Conservation (phyloP, 805 yeast species). For the Isabelozyma heimii region DNA sequence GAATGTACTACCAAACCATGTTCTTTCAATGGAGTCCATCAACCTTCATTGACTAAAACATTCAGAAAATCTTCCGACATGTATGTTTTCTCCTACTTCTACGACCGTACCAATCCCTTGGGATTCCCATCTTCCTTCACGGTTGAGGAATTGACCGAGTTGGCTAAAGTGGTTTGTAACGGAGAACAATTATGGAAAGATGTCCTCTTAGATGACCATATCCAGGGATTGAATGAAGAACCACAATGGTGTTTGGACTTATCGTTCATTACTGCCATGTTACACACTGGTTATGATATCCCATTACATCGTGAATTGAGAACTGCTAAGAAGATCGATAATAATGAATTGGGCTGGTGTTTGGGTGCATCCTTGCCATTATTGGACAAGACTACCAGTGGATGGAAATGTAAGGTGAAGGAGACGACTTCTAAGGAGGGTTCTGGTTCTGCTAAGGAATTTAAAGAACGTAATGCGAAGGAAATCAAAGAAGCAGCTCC, state of each 20-base stretch:
- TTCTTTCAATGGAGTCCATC: constrained; percentile 96
- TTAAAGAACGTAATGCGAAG: background rate
- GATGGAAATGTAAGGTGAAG: constrained; percentile 66
- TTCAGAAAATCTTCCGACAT: constrained; percentile 74
- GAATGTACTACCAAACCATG: constrained; percentile 79
- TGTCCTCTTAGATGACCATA: constrained; percentile 63
- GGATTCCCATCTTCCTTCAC: constrained; percentile 94
- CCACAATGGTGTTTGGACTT: constrained; percentile 95
- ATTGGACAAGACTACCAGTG: constrained; percentile 55
- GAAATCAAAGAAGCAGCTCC: background rate
- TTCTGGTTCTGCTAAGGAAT: background rate
- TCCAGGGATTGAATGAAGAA: constrained; percentile 65
- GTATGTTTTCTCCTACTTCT: constrained; percentile 90
- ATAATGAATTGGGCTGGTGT: constrained; percentile 97
- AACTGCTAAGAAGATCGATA: constrained; percentile 86
- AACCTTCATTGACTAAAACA: constrained; percentile 81
- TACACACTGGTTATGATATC: constrained; percentile 96
- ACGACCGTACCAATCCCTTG: constrained; percentile 89
- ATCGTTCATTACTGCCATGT: constrained; percentile 82
- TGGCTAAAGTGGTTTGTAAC: constrained; percentile 80
- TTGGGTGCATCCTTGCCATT: constrained; percentile 95
- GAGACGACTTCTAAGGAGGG: constrained; percentile 5
- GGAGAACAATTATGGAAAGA: constrained; percentile 78
- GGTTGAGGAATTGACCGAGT: constrained; percentile 74
- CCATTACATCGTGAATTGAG: constrained; percentile 85